Conservation (phyloP, 768 basidiomycete genomes). For the Tulasnella sp. region DNA sequence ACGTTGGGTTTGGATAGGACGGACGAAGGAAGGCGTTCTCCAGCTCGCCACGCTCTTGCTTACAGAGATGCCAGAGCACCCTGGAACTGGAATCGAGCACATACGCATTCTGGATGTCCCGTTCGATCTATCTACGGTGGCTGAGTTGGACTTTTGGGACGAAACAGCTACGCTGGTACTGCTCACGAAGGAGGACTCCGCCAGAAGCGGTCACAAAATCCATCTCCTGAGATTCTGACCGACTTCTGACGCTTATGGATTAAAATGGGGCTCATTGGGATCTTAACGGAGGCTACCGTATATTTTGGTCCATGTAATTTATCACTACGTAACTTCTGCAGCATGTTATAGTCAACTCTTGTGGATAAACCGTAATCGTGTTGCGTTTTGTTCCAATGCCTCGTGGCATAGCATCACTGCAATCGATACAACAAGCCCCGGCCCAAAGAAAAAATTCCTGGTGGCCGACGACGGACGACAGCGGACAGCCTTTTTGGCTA, state of each 20-base stretch:
- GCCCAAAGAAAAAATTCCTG: too few species aligned
- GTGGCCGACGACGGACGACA: too few species aligned
- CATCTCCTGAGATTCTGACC: neutral
- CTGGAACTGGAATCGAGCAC: neutral
- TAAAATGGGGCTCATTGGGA: neutral
- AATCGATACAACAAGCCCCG: too few species aligned
- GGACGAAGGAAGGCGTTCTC: neutral
- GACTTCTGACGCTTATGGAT: neutral
- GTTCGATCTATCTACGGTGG: neutral
- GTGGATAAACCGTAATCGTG: neutral
- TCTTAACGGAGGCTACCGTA: neutral
- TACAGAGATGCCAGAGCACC: neutral
- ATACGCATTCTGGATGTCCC: neutral
- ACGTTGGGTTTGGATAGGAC: neutral
- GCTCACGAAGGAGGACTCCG: neutral
- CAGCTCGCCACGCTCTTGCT: neutral
- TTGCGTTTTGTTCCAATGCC: neutral
- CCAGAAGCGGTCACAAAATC: neutral
- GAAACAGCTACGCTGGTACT: neutral
- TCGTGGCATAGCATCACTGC: neutral
- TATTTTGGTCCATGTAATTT: neutral
- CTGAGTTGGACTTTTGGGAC: neutral
- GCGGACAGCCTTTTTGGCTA: too few species aligned
- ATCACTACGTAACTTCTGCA: neutral
- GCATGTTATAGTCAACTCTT: neutral